Evolutionary conservation across 2,329 filamentous ascomycete species (phyloP).

Genomic region (Colletotrichum noveboracense): DNA sequence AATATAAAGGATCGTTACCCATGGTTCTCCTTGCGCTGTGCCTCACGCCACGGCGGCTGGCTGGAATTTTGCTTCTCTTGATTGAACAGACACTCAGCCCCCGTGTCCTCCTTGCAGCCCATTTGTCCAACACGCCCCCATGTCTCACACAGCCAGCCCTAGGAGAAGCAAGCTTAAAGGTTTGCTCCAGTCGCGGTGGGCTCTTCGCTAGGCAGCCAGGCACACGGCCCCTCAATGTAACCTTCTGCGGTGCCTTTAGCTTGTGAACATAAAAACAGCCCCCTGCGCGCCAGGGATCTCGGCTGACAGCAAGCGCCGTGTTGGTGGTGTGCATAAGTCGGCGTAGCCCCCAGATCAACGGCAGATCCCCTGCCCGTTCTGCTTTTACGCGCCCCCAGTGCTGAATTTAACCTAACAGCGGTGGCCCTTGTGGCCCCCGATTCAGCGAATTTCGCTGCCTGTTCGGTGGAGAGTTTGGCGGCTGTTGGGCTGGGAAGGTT

Average conservation of each 20-base stretch:
- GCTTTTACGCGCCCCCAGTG: neutral
- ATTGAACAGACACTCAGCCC: neutral
- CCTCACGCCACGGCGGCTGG: neutral
- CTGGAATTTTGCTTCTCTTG: neutral
- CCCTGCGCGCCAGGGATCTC: neutral
- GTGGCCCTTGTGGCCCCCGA: neutral
- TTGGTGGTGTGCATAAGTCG: neutral
- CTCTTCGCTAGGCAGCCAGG: neutral
- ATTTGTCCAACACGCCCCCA: neutral
- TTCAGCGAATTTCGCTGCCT: neutral
- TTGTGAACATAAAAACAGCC: neutral
- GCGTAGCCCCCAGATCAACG: neutral
- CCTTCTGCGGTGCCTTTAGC: neutral
- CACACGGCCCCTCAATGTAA: neutral
- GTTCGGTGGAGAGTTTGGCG: neutral
- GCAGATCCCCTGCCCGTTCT: neutral
- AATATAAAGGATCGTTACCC: neutral
- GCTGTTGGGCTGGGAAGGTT: neutral
- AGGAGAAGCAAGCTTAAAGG: neutral
- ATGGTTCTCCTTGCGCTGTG: neutral
- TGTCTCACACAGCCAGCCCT: slow-evolving; percentile 2
- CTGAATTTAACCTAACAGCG: neutral
- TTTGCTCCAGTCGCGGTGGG: neutral
- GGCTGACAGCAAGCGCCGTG: neutral
- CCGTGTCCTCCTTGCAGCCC: neutral